These are phyloP conservation scores for Solanum pinnatisectum DNA, from an alignment of 257 asterid species.

Conservation along the genomic window DNA sequence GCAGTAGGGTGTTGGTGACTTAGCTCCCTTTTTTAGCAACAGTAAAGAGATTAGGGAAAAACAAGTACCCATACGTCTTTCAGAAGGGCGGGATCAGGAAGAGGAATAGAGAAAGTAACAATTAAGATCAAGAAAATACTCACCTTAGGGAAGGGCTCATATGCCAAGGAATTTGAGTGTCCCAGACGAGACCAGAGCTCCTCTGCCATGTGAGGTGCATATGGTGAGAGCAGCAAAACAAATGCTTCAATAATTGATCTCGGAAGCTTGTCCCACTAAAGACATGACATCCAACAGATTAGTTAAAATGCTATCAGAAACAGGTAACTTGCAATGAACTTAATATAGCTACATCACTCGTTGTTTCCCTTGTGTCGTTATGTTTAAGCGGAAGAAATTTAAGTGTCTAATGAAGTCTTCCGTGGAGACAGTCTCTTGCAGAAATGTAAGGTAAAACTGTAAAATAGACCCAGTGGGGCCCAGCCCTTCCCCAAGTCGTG, in stretches of 20 bases:
- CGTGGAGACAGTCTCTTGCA: neutral
- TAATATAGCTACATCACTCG: neutral
- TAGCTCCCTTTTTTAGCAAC: neutral
- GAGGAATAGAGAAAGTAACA: neutral
- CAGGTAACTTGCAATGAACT: neutral
- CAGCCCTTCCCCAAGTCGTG: neutral
- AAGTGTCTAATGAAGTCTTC: neutral
- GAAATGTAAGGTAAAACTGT: neutral
- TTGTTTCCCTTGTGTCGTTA: neutral
- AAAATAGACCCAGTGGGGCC: neutral
- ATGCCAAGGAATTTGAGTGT: slow-evolving; percentile 59
- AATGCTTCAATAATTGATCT: slow-evolving; percentile 52
- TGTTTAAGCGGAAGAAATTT: neutral
- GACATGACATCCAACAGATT: slow-evolving; percentile 11
- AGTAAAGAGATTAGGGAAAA: neutral
- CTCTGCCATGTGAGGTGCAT: slow-evolving; percentile 98
- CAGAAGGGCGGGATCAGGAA: neutral
- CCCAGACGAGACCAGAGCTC: slow-evolving; percentile 95
- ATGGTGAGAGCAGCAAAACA: slow-evolving; percentile 80
- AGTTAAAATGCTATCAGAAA: neutral
- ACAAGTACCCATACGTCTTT: neutral
- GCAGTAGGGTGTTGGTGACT: neutral
- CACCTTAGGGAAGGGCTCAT: slow-evolving; percentile 83
- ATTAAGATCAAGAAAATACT: neutral
- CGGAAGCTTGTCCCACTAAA: slow-evolving; percentile 93